A percentile compares a stretch with the other conserved stretches of the same genome.
These are phyloP conservation scores for Oryza punctata DNA, from an alignment of 176 grass and related monocot genomes.

Conservation along the genomic window DNA sequence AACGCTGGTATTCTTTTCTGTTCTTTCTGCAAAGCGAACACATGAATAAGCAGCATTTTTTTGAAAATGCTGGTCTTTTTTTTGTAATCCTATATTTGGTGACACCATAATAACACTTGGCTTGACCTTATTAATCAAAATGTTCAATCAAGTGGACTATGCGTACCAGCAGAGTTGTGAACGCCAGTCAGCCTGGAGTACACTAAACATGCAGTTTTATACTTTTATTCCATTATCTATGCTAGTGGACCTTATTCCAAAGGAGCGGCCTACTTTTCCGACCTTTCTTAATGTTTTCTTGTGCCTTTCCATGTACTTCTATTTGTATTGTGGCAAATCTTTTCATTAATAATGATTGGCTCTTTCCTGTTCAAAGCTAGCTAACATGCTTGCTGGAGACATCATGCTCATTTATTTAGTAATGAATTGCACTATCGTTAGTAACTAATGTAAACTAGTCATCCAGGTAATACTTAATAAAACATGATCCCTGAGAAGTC, in stretches of 20 bases:
- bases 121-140: background rate
- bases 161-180: background rate
- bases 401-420: background rate
- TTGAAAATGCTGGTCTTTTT: background rate
- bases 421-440: background rate
- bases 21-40: background rate
- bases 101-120: background rate
- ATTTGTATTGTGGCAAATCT: background rate
- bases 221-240: background rate
- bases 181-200: background rate
- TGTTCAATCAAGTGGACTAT: conserved; percentile 13
- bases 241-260: background rate
- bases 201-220: background rate
- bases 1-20: background rate
- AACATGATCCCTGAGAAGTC: background rate
- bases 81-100: background rate
- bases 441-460: background rate
- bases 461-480: background rate
- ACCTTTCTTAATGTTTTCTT: background rate
- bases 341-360: background rate
- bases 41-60: background rate
- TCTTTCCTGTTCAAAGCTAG: background rate
- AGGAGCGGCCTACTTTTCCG: background rate
- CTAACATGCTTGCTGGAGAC: background rate
- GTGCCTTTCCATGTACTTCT: background rate